Base-by-base conservation (phyloP, 139 green algal species). In the Nannochloris sp. region DNA sequence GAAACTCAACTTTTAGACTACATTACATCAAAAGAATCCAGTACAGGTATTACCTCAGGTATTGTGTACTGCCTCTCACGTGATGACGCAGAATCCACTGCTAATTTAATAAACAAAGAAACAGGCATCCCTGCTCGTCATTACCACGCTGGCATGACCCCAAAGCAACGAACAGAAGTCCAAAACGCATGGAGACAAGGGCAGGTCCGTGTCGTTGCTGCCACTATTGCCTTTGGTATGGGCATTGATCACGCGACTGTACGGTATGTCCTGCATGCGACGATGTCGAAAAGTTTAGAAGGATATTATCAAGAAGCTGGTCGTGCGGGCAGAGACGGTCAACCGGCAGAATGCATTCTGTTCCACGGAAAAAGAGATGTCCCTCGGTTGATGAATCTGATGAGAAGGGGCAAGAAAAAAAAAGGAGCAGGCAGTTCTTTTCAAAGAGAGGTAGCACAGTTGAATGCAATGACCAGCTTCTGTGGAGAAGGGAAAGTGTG, bases 41-140 rank as follows among this genome's bases (percentile, higher is more conserved):
- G n/a, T n/a, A n/a, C n/a, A n/a, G 29, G 9, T n/a, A 61, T 69
- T 5, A 46, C 76, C 4, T 84, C 72, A 0, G 91, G 90, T 61
- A 97, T 97, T 39, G 85, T 97, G 37, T 97, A 97, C 79, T 91
- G 83, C 72, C 68, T 97, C 25, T 89, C 83, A 1, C 72, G 86
- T 33, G 80, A 82, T 23, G 76, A 92, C 37, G 58, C 60, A 2
- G 77, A 83, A 34, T 31, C 37, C 6, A 68, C 83, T 46, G 69
- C 73, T 1, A 38, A 23, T 4, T 61, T 75, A 35, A 25, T 72
- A 15, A 36, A 56, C 12, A 37, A 85, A 48, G 27, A 60, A 25
- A 71, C 56, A 14, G 77, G 73, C 14, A 64, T 96, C 24, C 57
- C 29, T 5, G 78, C 74, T 4, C 48, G 44, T 6, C 70, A 87